phyloP scores from a whole-genome alignment of 2,329 filamentous ascomycete genomes.

The Aciculosporium take region DNA sequence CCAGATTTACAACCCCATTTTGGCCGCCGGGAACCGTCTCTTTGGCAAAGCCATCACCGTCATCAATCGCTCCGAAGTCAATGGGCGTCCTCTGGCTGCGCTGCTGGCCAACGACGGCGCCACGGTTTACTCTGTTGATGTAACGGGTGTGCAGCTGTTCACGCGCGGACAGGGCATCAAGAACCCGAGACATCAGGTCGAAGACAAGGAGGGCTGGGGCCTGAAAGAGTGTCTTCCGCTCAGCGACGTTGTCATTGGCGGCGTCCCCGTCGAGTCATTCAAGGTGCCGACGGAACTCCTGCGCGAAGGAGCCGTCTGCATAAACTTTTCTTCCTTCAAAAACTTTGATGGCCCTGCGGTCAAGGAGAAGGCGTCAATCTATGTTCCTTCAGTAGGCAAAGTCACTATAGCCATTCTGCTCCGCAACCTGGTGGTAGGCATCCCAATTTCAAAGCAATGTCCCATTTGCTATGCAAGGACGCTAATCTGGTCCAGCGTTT shows the following conservation, averaged over 20 bases:
- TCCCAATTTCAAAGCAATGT: not conserved
- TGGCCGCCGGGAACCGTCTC: slow-evolving; percentile 82
- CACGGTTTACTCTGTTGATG: slow-evolving; percentile 85
- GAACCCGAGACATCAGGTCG: slow-evolving; percentile 72
- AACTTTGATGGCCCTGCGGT: slow-evolving; percentile 78
- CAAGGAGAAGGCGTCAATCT: slow-evolving; percentile 93
- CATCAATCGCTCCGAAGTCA: slow-evolving; percentile 92
- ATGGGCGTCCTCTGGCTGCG: slow-evolving; percentile 81
- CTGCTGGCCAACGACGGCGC: slow-evolving; percentile 93
- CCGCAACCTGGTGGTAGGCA: slow-evolving; percentile 70
- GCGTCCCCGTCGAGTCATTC: slow-evolving; percentile 76
- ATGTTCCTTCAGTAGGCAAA: slow-evolving; percentile 93
- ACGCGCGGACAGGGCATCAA: slow-evolving; percentile 78
- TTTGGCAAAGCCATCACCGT: slow-evolving; percentile 92
- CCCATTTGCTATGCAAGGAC: not conserved
- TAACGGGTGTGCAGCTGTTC: slow-evolving; percentile 84
- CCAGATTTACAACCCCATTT: slow-evolving; percentile 89
- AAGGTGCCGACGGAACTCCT: slow-evolving; percentile 78
- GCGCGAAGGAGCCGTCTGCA: slow-evolving; percentile 86
- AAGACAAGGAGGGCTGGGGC: slow-evolving; percentile 66
- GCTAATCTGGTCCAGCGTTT: slow-evolving; percentile 29
- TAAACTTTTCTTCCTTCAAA: slow-evolving; percentile 93
- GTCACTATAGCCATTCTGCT: slow-evolving; percentile 89
- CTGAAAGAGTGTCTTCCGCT: slow-evolving; percentile 70
- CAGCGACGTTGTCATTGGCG: slow-evolving; percentile 89